A percentile compares a stretch with the other conserved stretches of the same genome.
These are phyloP conservation scores for Keqinozyma sinolaborantium DNA, from an alignment of 1,139 yeast species.

Conservation along the genomic window DNA sequence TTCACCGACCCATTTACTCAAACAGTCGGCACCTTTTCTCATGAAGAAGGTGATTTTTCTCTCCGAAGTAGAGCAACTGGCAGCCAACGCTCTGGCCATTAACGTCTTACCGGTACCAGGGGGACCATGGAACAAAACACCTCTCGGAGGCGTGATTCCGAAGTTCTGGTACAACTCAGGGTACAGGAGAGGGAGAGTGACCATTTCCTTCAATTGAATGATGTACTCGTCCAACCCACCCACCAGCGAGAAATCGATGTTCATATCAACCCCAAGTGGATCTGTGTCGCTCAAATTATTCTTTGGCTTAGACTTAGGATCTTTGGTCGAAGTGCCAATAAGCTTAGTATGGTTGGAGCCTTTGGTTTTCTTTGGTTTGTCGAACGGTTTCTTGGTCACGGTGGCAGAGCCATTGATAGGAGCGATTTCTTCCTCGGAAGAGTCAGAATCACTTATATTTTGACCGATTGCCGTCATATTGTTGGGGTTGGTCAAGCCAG, in stretches of 20 bases:
- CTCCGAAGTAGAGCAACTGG: slow-evolving; percentile 81
- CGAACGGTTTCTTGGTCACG: slow-evolving; percentile 20
- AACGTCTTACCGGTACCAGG: slow-evolving; percentile 99
- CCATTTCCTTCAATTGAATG: slow-evolving; percentile 94
- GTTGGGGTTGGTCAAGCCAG: slow-evolving; percentile 27
- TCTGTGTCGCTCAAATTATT: slow-evolving; percentile 85
- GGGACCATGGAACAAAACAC: slow-evolving; percentile 97
- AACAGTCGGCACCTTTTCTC: slow-evolving; percentile 98
- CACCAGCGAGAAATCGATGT: slow-evolving; percentile 83
- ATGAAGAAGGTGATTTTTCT: slow-evolving; percentile 91
- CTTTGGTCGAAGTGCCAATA: slow-evolving; percentile 28
- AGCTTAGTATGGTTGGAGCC: slow-evolving; percentile 23
- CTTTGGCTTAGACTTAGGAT: slow-evolving; percentile 43
- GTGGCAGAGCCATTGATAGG: slow-evolving; percentile 40
- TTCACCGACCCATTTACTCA: slow-evolving; percentile 99
- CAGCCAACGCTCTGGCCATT: slow-evolving; percentile 97
- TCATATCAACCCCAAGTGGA: slow-evolving; percentile 91
- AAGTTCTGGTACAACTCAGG: slow-evolving; percentile 93
- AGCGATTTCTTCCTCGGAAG: slow-evolving; percentile 61
- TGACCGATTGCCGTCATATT: slow-evolving; percentile 50
- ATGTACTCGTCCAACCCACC: slow-evolving; percentile 94
- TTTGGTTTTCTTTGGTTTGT: slow-evolving; percentile 11
- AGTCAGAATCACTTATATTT: slow-evolving; percentile 56
- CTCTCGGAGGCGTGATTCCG: slow-evolving; percentile 94
- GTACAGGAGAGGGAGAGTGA: slow-evolving; percentile 84